Base-by-base conservation (phyloP, 495 filamentous ascomycete species). In the Penicillium flavigenum region DNA sequence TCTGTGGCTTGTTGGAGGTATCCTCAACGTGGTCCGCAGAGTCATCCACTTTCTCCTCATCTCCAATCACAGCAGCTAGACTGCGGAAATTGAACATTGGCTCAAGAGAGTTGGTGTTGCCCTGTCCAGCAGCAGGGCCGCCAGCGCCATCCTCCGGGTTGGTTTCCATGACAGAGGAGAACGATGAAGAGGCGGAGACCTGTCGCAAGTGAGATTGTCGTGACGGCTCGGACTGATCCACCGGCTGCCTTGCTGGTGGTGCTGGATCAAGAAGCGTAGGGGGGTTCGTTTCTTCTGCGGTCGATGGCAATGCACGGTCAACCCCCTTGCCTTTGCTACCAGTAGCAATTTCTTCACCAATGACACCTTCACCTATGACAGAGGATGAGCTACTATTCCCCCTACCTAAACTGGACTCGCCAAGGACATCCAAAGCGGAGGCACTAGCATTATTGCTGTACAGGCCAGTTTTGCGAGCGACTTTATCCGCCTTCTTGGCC, bases 81-180 rank as follows among this genome's bases (percentile, higher is more conserved):
- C 91, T 96, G 52, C 89, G 78, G 63, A 97, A 96, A 70, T 95
- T 96, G 75, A 96, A 92, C 84, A 96, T 84, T 2, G 89, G 84
- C 63, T 96, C 92, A 0, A 76, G 70, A 46, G 83, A 81, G 2
- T 81, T 73, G 58, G 77, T 82, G 24, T 76, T 81, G 8, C 80
- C 81, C 51, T 76, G 73, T 22, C 68, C 65, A n/a, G 72, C n/a
- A 19, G 60, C 48, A 62, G 57, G 72, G 42, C 60, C 60, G 64
- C 75, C 34, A 69, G 69, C 49, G 65, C 72, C 65, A 70, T 83
- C 62, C 2, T 81, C 87, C 2, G 81, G 75, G 16, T 77, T 73
- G 16, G 83, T 88, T 48, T 91, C 89, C 20, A 83, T 75, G 10
- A 88, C 73, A 0, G 89, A 92, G 2, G 91, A 95, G 14, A 86